These are phyloP conservation scores for Annulohypoxylon bovei DNA, from an alignment of 495 filamentous ascomycete species.

Conservation along the genomic window DNA sequence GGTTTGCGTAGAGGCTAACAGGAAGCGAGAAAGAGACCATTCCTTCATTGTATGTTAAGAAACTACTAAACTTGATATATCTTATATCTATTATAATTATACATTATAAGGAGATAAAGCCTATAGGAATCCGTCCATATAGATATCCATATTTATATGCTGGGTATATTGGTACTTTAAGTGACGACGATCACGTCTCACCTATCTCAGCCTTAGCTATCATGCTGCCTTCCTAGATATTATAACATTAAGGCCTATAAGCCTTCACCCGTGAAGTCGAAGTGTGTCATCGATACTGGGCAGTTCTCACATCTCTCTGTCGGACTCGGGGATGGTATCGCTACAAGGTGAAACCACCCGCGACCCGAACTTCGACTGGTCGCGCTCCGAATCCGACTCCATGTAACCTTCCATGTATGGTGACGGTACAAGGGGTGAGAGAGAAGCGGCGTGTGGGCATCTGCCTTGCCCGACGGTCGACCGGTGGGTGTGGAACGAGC, in stretches of 20 bases:
- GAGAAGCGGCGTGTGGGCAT: constrained; percentile 50
- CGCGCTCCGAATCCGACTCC: constrained; percentile 43
- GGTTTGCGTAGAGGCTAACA: neutral
- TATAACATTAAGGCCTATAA: neutral
- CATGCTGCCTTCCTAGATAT: neutral
- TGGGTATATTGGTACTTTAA: too few species aligned
- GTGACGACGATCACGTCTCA: neutral
- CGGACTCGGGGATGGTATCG: constrained; percentile 37
- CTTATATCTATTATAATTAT: constrained; percentile 7
- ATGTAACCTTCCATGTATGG: constrained; percentile 32
- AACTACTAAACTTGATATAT: neutral
- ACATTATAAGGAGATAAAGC: neutral
- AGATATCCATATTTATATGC: neutral
- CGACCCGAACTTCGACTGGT: constrained; percentile 33
- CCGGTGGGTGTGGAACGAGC: constrained; percentile 60
- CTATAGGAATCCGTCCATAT: neutral
- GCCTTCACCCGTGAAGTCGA: neutral
- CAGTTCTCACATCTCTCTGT: constrained; percentile 28
- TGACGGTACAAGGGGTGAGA: constrained; percentile 28
- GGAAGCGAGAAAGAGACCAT: neutral
- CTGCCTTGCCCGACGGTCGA: constrained; percentile 53
- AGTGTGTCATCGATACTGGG: neutral
- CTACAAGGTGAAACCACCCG: constrained; percentile 34
- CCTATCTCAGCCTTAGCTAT: neutral
- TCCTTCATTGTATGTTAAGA: neutral